Evolutionary conservation across 2,329 filamentous ascomycete species (phyloP).

Genomic region (Graphilbum fragrans): DNA sequence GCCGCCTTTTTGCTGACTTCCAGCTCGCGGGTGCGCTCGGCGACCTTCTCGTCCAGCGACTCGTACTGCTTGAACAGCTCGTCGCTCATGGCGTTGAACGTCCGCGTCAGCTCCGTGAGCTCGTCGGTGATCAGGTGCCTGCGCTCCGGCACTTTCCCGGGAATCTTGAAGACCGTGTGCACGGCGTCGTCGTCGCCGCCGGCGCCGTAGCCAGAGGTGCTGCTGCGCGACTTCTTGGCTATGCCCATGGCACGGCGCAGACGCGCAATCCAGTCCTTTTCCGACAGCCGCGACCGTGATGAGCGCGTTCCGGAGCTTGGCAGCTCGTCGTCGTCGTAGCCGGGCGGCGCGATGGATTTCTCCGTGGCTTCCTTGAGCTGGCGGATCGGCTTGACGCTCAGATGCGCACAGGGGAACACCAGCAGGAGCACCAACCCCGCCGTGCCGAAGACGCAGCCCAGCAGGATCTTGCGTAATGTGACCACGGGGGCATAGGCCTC

Average conservation of each 20-base stretch:
- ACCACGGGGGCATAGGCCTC: constrained; percentile 70
- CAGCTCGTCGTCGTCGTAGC: constrained; percentile 41
- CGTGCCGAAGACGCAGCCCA: constrained; percentile 78
- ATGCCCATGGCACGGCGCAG: constrained; percentile 17
- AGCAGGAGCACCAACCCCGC: constrained; percentile 60
- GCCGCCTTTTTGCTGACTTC: constrained; percentile 86
- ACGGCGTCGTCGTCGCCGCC: constrained; percentile 24
- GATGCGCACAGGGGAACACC: constrained; percentile 68
- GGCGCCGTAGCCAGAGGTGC: constrained; percentile 11
- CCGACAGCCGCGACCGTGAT: constrained; percentile 29
- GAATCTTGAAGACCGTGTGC: constrained; percentile 65
- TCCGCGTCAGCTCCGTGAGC: constrained; percentile 66
- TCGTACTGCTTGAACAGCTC: constrained; percentile 81
- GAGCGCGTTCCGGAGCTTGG: constrained; percentile 28
- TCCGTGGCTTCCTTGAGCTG: constrained; percentile 63
- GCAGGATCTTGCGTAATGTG: constrained; percentile 64
- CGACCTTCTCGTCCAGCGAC: constrained; percentile 72
- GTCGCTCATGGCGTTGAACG: constrained; percentile 90
- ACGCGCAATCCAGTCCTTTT: constrained; percentile 25
- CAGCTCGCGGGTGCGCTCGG: constrained; percentile 69
- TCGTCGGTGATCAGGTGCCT: constrained; percentile 75
- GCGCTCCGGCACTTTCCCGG: constrained; percentile 64
- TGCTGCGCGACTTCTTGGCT: constrained; percentile 15
- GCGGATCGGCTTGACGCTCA: constrained; percentile 69
- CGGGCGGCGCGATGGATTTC: constrained; percentile 57